Conservation (phyloP, 2,329 filamentous ascomycete species). For the Lecanicillium sp. region DNA sequence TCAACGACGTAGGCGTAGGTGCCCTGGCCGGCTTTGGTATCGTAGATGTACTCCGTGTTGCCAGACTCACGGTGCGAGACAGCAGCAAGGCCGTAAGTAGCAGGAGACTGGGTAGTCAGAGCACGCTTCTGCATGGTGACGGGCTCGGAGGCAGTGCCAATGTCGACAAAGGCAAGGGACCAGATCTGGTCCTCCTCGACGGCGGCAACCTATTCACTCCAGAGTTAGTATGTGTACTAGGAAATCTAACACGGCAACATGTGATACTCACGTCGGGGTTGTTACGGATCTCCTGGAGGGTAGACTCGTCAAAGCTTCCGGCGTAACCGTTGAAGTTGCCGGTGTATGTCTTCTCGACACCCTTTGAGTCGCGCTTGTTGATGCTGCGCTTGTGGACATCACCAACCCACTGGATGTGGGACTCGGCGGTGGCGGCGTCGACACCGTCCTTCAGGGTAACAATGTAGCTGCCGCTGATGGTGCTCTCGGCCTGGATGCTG, state of each 20-base stretch:
- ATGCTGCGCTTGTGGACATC: constrained; percentile 23
- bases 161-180: constrained; percentile 1
- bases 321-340: constrained; percentile 31
- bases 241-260: too few species aligned
- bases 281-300: constrained; percentile 29
- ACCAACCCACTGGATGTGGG: constrained; percentile 25
- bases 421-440: constrained; percentile 20
- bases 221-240: too few species aligned
- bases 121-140: constrained; percentile 19
- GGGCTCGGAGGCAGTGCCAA: constrained; percentile 9
- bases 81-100: constrained; percentile 36
- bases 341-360: constrained; percentile 24
- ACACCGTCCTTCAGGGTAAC: constrained; percentile 34
- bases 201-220: constrained; percentile 24
- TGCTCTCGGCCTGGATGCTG: too few species aligned
- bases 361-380: constrained; percentile 23
- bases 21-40: constrained; percentile 43
- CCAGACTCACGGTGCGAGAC: constrained; percentile 32
- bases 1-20: constrained; percentile 58
- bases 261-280: constrained; percentile 32
- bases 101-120: constrained; percentile 23
- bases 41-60: constrained; percentile 23
- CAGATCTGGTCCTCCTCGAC: constrained; percentile 23
- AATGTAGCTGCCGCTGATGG: constrained; percentile 30
- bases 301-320: constrained; percentile 32